A percentile compares a stretch with the other conserved stretches of the same genome.
phyloP scores from a whole-genome alignment of 768 basidiomycete genomes.

The Postia placenta region DNA sequence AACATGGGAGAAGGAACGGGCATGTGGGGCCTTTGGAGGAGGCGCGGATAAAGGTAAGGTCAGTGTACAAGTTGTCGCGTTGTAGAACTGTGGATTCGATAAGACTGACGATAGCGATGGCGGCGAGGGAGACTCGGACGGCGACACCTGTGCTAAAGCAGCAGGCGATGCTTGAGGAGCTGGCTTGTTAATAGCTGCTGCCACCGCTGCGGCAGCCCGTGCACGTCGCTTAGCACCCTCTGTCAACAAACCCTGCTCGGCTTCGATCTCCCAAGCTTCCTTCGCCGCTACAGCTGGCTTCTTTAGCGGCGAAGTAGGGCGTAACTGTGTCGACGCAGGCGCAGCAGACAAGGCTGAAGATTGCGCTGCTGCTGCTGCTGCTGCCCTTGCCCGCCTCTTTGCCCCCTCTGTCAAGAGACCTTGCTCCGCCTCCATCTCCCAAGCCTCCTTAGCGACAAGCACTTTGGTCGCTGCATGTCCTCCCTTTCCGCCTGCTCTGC shows the following conservation, averaged over 20 bases:
- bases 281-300: conserved; percentile 11
- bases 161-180: neutral
- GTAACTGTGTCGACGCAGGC: conserved; percentile 5
- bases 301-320: conserved; percentile 4
- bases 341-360: conserved; percentile 17
- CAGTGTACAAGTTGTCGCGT: conserved; percentile 47
- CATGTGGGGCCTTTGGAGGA: conserved; percentile 45
- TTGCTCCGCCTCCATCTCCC: conserved; percentile 77
- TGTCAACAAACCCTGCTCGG: conserved; percentile 22
- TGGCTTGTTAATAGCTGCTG: conserved; percentile 1
- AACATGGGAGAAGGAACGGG: conserved; percentile 56
- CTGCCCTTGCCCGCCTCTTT: conserved; percentile 55
- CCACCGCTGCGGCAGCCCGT: conserved; percentile 14
- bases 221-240: conserved; percentile 21
- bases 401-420: conserved; percentile 73
- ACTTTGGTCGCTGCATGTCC: conserved; percentile 7
- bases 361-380: conserved; percentile 23
- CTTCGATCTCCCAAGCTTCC: conserved; percentile 25
- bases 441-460: conserved; percentile 55
- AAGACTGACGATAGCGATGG: conserved; percentile 32
- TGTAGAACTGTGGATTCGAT: conserved; percentile 55
- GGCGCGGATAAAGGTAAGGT: conserved; percentile 58
- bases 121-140: conserved; percentile 6
- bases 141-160: neutral
- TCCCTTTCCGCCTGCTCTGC: neutral